Evolutionary conservation across 441 rosid species (phyloP), one percentile per base, ranked within the genome.

Genomic region (Sinapis alba): DNA sequence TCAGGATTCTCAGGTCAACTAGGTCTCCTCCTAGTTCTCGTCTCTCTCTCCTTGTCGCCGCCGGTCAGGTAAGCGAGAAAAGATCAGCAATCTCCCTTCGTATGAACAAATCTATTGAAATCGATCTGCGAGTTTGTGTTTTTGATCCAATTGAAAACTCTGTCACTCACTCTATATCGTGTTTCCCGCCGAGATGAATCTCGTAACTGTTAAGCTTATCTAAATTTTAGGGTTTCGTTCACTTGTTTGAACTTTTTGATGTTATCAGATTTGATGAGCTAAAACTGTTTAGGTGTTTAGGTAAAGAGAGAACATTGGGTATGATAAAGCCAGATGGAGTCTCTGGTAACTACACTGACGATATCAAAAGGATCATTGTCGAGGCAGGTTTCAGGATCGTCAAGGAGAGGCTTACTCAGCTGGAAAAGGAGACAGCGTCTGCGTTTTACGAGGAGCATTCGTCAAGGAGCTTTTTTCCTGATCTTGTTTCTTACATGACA

Each of bases 241-340:
- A 7, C 6, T 1, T 10, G 7, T 8, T 50, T 30, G 32, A 30
- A 30, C 23, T 50, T 32, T 13, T 32, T 13, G 30, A 20, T 68
- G 9, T 56, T 7, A 9, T 59, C 34, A 60, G 58, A 47, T 15
- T 20, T 69, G 73, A 65, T 69, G 56, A 36, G 74, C 23, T 19
- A 54, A 45, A 63, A 34, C 47, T 62, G 68, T 63, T 68, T 50
- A 87, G 90, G 79, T 79, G 76, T 79, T 80, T 81, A 21, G 74
- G 85, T 36, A 66, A 68, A 74, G 94, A 87, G 78, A 86, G 78
- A 69, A 94, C 96, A 21, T 28, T 94, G 63, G 98, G 86, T 28
- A 86, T 94, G 74, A 81, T 94, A 77, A 92, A 94, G 79, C 97
- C 97, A 15, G 99, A 94, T 74, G 98, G 99, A 63, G 67, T 92